Evolutionary conservation across 331 rosid genomes (phyloP).

Genomic region (Cucumis variabilis): DNA sequence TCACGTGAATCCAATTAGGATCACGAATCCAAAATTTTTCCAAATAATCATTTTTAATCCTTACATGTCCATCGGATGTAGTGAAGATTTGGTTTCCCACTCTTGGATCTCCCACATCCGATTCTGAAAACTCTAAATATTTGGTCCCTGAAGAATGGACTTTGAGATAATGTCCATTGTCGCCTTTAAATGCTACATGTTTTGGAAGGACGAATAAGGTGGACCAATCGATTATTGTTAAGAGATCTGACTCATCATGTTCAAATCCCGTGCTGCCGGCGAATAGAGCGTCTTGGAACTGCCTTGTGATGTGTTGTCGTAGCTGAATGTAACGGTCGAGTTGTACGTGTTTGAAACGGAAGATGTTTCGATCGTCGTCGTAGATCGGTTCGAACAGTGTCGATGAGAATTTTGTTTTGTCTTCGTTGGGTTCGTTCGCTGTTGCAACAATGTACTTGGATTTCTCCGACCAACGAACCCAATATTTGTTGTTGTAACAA

Average conservation of each 20-base stretch:
- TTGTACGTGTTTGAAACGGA: slow-evolving; percentile 19
- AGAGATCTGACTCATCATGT: not conserved
- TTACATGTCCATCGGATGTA: not conserved
- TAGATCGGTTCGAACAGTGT: not conserved
- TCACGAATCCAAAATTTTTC: slow-evolving; percentile 25
- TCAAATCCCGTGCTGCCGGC: not conserved
- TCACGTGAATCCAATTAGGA: slow-evolving; percentile 6
- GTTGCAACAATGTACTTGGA: not conserved
- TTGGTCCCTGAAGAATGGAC: slow-evolving; percentile 9
- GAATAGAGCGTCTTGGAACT: not conserved
- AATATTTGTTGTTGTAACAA: slow-evolving; percentile 22
- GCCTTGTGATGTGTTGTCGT: not conserved
- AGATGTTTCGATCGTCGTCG: not conserved
- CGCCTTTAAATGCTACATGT: slow-evolving; percentile 17
- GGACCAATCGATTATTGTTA: not conserved
- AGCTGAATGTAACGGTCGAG: not conserved
- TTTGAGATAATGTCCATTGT: not conserved
- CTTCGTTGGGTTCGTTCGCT: not conserved
- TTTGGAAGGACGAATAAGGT: not conserved
- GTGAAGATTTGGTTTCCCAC: slow-evolving; percentile 27
- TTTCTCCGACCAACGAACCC: slow-evolving; percentile 1
- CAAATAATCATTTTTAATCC: not conserved
- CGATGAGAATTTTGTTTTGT: not conserved
- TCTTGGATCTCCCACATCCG: slow-evolving; percentile 12
- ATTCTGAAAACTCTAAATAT: not conserved